These are phyloP conservation scores for Aspergillaceae sp. DNA, from an alignment of 2,329 filamentous ascomycete species.

Conservation along the genomic window DNA sequence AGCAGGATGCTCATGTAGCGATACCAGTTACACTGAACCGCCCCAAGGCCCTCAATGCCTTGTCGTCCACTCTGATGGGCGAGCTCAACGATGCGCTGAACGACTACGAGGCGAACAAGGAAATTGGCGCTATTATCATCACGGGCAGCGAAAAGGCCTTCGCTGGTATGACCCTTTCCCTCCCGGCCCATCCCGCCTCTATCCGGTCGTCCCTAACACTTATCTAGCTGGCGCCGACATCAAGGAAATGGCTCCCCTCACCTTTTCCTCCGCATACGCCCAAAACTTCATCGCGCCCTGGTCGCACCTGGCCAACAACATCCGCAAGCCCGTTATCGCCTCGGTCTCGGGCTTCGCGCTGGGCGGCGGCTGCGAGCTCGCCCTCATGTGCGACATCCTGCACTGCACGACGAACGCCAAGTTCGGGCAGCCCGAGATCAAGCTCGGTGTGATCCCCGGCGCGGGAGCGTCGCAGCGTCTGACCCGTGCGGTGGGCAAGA, in stretches of 20 bases:
- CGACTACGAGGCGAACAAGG: slow-evolving; percentile 59
- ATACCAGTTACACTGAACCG: slow-evolving; percentile 76
- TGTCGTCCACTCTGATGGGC: slow-evolving; percentile 79
- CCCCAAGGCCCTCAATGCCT: slow-evolving; percentile 89
- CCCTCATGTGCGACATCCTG: slow-evolving; percentile 93
- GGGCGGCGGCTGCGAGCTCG: slow-evolving; percentile 90
- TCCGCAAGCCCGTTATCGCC: slow-evolving; percentile 91
- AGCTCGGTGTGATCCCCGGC: slow-evolving; percentile 84
- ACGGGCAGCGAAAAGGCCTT: slow-evolving; percentile 88
- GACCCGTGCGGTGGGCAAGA: slow-evolving; percentile 73
- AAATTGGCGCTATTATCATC: slow-evolving; percentile 68
- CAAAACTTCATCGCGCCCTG: slow-evolving; percentile 91
- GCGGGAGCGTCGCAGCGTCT: slow-evolving; percentile 86
- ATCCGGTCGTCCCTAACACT: not conserved
- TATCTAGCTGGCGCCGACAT: slow-evolving; percentile 81
- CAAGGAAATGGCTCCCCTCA: slow-evolving; percentile 94
- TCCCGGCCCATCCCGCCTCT: no score
- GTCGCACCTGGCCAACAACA: slow-evolving; percentile 71
- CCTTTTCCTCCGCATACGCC: slow-evolving; percentile 79
- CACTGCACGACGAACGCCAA: slow-evolving; percentile 81
- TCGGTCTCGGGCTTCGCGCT: slow-evolving; percentile 92
- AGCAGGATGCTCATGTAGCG: not conserved
- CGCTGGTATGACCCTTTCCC: slow-evolving; percentile 42
- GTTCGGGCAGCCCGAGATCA: slow-evolving; percentile 96
- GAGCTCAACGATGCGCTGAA: slow-evolving; percentile 77